Conservation (phyloP, 2,329 filamentous ascomycete genomes). For the Alternaria burnsii region DNA sequence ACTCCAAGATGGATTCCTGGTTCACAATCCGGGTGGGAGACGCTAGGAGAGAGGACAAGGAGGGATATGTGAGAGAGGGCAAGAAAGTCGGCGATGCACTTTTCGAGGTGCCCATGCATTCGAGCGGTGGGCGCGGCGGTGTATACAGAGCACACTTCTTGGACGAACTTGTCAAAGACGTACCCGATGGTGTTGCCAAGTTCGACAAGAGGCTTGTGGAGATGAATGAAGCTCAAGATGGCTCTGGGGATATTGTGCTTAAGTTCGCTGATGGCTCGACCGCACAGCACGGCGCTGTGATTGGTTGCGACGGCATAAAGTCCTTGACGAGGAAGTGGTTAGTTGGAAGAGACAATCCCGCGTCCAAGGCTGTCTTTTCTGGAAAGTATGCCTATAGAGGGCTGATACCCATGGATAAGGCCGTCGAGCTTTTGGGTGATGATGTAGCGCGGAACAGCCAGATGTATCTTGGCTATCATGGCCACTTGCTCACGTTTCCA, state of each 20-base stretch:
- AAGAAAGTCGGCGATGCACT: constrained; percentile 43
- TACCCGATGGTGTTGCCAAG: constrained; percentile 55
- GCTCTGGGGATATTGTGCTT: constrained; percentile 47
- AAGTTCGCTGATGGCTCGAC: constrained; percentile 59
- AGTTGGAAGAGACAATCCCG: constrained; percentile 56
- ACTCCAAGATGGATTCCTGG: constrained; percentile 33
- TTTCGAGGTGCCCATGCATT: constrained; percentile 39
- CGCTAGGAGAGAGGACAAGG: constrained; percentile 39
- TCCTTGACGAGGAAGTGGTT: constrained; percentile 64
- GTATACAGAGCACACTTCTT: constrained; percentile 61
- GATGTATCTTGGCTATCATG: constrained; percentile 67
- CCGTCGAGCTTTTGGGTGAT: constrained; percentile 59
- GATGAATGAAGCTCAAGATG: constrained; percentile 39
- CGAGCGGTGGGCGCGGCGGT: constrained; percentile 40
- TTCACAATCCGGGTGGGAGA: constrained; percentile 47
- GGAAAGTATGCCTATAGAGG: constrained; percentile 70
- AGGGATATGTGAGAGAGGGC: constrained; percentile 39
- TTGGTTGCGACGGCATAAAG: constrained; percentile 73
- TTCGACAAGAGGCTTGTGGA: constrained; percentile 55
- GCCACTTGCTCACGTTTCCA: constrained; percentile 70
- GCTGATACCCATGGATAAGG: constrained; percentile 67
- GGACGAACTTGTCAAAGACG: constrained; percentile 59
- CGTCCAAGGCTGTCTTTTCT: constrained; percentile 61
- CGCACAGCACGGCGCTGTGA: constrained; percentile 59
- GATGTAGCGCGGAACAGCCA: constrained; percentile 61